Evolutionary conservation across 164 flowering plant species (phyloP), one percentile per base, ranked within the genome.

Genomic region (Stephania yunnanensis): DNA sequence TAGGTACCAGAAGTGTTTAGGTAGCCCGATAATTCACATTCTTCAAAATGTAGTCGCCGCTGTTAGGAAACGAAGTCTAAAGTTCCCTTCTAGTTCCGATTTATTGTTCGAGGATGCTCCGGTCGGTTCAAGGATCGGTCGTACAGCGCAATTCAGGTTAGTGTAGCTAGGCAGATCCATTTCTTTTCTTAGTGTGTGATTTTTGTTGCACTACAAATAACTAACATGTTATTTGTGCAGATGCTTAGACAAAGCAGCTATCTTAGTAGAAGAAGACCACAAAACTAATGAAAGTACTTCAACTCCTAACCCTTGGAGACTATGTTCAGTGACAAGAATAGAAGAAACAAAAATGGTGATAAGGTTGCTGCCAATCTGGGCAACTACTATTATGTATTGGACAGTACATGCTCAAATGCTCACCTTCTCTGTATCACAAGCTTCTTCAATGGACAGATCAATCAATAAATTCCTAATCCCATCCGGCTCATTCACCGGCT

Each of bases 401-500:
- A 81, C 84, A 1, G 30, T 76, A 3, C 71, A 84, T 69, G 85
- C 87, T 1, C 87, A 87, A 36, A 80, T 85, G 87, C 70, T 77
- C 73, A 84, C 87, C 48, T 84, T 85, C 79, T 82, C 85, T 1
- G 85, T 87, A 0, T 68, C 74, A 48, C 89, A 87, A 81, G 87
- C 87, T 0, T 9, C 81, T 29, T 81, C 85, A 31, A 84, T 87
- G 87, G 77, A 83, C 10, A 82, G 97, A 80, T 80, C 85, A 0
- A 72, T 94, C 2, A 89, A 90, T 7, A 72, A 66, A 19, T 94
- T 94, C 79, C 83, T 80, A 71, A 92, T 94, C 74, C 98, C 98
- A 0, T 93, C 98, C 0, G 98, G 91, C 55, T 94, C 97, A 3
- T 89, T 94, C 69, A 91, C 97, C 2, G 92, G 87, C 75, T 92